A percentile compares a stretch with the other conserved stretches of the same genome.
phyloP scores from a whole-genome alignment of 345 rosid species.

The Leavenworthia alabamica region DNA sequence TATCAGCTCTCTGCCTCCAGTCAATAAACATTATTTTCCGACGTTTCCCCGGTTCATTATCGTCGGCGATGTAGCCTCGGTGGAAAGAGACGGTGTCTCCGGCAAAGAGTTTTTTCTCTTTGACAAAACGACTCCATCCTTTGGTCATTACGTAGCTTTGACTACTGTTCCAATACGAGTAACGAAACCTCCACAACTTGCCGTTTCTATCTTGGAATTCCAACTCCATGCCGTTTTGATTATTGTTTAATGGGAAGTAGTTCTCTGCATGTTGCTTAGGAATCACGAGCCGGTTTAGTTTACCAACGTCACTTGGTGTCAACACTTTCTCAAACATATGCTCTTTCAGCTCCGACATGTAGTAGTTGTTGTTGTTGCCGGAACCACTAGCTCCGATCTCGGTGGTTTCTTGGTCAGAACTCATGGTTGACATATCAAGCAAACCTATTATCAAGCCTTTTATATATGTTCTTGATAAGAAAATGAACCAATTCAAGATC shows the following conservation, averaged over 20 bases:
- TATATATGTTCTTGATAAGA: background rate
- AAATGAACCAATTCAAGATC: constrained; percentile 18
- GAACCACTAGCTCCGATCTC: constrained; percentile 18
- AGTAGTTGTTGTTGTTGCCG: constrained; percentile 9
- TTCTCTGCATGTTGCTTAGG: constrained; percentile 81
- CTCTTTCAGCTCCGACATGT: constrained; percentile 34
- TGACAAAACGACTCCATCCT: constrained; percentile 91
- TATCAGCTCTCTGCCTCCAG: constrained; percentile 60
- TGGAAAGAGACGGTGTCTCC: constrained; percentile 81
- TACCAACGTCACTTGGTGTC: constrained; percentile 76
- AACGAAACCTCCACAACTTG: constrained; percentile 71
- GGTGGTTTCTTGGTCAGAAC: constrained; percentile 31
- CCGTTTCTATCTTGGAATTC: constrained; percentile 75
- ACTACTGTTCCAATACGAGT: constrained; percentile 95
- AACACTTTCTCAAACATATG: constrained; percentile 76
- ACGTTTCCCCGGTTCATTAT: constrained; percentile 40
- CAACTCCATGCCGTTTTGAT: constrained; percentile 57
- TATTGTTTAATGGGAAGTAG: constrained; percentile 47
- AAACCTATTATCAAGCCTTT: constrained; percentile 18
- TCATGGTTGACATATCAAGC: constrained; percentile 44
- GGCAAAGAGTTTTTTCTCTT: constrained; percentile 74
- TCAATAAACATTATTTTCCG: constrained; percentile 51
- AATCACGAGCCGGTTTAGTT: constrained; percentile 71
- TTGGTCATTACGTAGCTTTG: constrained; percentile 96
- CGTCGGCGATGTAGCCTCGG: constrained; percentile 53